Evolutionary conservation across 495 filamentous ascomycete species (phyloP).

Genomic region (Lophiotrema nucula): DNA sequence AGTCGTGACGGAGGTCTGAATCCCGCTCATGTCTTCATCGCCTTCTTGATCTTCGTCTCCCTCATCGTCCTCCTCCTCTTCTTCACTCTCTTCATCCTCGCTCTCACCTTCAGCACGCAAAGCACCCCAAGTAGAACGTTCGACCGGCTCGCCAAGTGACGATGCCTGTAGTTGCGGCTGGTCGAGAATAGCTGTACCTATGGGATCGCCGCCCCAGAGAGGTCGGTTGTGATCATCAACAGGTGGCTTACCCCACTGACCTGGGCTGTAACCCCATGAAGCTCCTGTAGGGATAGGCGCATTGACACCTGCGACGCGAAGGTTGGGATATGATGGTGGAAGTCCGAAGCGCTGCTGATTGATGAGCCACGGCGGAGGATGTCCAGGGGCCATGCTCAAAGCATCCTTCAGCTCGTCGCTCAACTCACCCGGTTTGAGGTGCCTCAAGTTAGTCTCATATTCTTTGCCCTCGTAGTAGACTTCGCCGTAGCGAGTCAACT

Average conservation of each 20-base stretch:
- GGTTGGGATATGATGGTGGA: constrained; percentile 85
- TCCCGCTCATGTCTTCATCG: constrained; percentile 53
- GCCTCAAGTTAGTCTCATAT: constrained; percentile 89
- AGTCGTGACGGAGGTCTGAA: constrained; percentile 47
- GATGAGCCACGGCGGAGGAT: constrained; percentile 94
- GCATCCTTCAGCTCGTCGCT: constrained; percentile 90
- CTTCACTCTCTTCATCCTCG: constrained; percentile 69
- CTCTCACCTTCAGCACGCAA: constrained; percentile 85
- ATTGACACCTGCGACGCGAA: constrained; percentile 93
- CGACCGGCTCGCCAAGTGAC: constrained; percentile 72
- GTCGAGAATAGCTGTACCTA: constrained; percentile 73
- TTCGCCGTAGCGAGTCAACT: constrained; percentile 90
- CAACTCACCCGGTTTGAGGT: constrained; percentile 85
- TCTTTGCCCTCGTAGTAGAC: constrained; percentile 99
- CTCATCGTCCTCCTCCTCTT: constrained; percentile 55
- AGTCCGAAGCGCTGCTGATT: constrained; percentile 93
- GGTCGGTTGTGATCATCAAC: constrained; percentile 88
- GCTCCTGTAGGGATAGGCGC: constrained; percentile 94
- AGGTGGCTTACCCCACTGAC: constrained; percentile 93
- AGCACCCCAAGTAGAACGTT: constrained; percentile 90
- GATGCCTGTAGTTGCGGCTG: constrained; percentile 50
- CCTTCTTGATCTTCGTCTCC: constrained; percentile 51
- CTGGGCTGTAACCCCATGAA: constrained; percentile 91
- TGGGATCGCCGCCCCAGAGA: constrained; percentile 89
- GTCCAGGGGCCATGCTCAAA: constrained; percentile 88